A percentile compares a stretch with the other conserved stretches of the same genome.
Conservation (phyloP, 495 filamentous ascomycete species). For the Lasiosphaeriaceae sp. region DNA sequence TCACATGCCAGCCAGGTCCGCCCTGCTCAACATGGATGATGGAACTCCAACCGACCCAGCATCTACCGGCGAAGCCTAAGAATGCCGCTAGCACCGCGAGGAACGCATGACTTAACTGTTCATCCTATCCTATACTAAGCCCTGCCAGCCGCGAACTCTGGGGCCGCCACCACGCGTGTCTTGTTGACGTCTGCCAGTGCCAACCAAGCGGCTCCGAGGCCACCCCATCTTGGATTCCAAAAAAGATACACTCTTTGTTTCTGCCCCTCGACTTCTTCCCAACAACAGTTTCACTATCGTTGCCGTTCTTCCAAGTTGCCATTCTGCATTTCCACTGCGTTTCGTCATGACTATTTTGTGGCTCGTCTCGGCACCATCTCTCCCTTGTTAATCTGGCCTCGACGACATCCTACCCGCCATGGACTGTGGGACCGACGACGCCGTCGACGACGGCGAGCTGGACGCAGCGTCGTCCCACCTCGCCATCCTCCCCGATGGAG, state of each 20-base stretch:
- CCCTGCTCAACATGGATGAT: not conserved
- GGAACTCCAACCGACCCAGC: not conserved
- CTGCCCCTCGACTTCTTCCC: too few relatives aligned
- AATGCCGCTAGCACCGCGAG: not conserved
- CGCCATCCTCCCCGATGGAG: constrained; percentile 9
- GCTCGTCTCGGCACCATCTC: not conserved
- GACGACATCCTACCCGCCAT: constrained; percentile 1
- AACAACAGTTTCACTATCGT: not conserved
- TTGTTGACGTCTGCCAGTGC: not conserved
- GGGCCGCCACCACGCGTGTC: not conserved
- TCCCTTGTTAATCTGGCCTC: not conserved
- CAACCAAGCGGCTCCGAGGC: too few relatives aligned
- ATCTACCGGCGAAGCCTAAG: not conserved
- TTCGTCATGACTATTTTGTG: constrained; percentile 1
- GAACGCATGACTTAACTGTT: constrained; percentile 1
- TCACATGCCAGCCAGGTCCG: constrained; percentile 2
- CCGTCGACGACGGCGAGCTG: not conserved
- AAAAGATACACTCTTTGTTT: too few relatives aligned
- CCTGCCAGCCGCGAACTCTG: not conserved
- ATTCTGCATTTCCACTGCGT: not conserved
- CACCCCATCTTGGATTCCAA: too few relatives aligned
- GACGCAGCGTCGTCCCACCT: constrained; percentile 3
- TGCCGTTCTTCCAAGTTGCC: not conserved
- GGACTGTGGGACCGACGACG: constrained; percentile 4
- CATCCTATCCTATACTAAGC: not conserved